phyloP scores from a whole-genome alignment of 495 filamentous ascomycete genomes.

The Physcia stellaris region DNA sequence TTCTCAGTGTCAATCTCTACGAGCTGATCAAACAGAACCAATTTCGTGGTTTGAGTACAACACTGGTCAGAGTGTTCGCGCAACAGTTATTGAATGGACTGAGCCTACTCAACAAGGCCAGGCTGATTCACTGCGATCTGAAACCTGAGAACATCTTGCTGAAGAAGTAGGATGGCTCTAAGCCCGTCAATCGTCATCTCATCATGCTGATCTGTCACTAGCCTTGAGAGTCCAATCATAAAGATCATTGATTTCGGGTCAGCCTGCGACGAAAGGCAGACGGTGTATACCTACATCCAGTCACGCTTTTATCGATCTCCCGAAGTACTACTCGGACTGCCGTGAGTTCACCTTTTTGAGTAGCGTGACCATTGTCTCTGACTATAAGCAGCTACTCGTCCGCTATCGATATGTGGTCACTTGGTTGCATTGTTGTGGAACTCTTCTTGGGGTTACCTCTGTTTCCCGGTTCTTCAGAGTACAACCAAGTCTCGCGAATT shows the following conservation, averaged over 20 bases:
- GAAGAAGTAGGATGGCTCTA: constrained; percentile 61
- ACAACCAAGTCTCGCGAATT: constrained; percentile 94
- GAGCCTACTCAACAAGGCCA: constrained; percentile 87
- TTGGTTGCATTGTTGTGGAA: constrained; percentile 98
- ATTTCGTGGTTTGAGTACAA: constrained; percentile 94
- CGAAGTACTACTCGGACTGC: constrained; percentile 84
- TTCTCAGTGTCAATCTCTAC: constrained; percentile 95
- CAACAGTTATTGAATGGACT: constrained; percentile 91
- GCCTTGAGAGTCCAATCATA: constrained; percentile 96
- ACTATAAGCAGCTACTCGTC: constrained; percentile 64
- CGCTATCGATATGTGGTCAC: constrained; percentile 99
- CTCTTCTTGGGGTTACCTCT: constrained; percentile 89
- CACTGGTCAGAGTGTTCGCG: constrained; percentile 93
- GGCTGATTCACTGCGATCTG: constrained; percentile 94
- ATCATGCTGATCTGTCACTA: constrained; percentile 16
- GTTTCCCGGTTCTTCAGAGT: constrained; percentile 97
- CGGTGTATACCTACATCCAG: constrained; percentile 99
- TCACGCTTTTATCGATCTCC: constrained; percentile 97
- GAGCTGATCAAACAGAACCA: constrained; percentile 99
- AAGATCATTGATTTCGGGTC: constrained; percentile 99
- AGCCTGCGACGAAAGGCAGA: constrained; percentile 95
- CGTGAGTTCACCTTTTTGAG: constrained; percentile 32
- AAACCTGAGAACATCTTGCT: constrained; percentile 98
- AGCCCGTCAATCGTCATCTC: background rate
- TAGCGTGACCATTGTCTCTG: constrained; percentile 1